A percentile compares a stretch with the other conserved stretches of the same genome.
These are phyloP conservation scores for Fusarium albidum DNA, from an alignment of 2,329 filamentous ascomycete species.

Conservation along the genomic window DNA sequence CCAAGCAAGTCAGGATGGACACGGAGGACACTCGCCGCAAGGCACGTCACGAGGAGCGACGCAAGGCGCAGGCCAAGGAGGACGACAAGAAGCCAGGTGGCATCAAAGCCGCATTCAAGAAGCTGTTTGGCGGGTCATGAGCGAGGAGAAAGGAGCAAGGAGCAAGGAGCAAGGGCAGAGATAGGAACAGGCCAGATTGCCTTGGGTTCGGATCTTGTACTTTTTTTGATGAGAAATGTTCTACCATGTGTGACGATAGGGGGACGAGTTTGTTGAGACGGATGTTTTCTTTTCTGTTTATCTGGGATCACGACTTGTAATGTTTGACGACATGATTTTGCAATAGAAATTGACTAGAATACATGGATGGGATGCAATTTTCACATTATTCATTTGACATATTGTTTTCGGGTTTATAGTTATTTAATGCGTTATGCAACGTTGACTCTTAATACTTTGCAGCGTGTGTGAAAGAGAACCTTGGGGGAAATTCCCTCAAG, in stretches of 20 bases:
- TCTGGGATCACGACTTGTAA: constrained; percentile 24
- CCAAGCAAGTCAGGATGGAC: constrained; percentile 40
- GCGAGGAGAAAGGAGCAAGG: constrained; percentile 14
- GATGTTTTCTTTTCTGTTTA: constrained; percentile 8
- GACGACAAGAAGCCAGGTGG: constrained; percentile 43
- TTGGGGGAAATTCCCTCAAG: too few species aligned
- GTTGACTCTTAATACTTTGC: too few species aligned
- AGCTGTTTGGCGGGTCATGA: constrained; percentile 39
- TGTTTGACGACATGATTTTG: constrained; percentile 18
- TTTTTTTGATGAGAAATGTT: constrained; percentile 32
- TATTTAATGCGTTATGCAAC: too few species aligned
- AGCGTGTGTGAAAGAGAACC: too few species aligned
- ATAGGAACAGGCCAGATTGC: constrained; percentile 15
- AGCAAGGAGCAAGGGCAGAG: constrained; percentile 14
- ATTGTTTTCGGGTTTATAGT: too few species aligned
- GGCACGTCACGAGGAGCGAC: constrained; percentile 45
- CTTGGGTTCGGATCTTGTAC: constrained; percentile 31
- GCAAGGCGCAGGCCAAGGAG: constrained; percentile 44
- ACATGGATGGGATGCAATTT: constrained; percentile 8
- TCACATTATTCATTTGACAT: background rate
- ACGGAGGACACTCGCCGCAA: constrained; percentile 46
- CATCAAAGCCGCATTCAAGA: constrained; percentile 44
- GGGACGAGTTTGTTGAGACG: constrained; percentile 22
- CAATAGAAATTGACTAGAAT: constrained; percentile 25
- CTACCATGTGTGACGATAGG: constrained; percentile 38